A percentile compares a stretch with the other conserved stretches of the same genome.
Conservation (phyloP, 306 rosid species). For the Crataegus laevigata region DNA sequence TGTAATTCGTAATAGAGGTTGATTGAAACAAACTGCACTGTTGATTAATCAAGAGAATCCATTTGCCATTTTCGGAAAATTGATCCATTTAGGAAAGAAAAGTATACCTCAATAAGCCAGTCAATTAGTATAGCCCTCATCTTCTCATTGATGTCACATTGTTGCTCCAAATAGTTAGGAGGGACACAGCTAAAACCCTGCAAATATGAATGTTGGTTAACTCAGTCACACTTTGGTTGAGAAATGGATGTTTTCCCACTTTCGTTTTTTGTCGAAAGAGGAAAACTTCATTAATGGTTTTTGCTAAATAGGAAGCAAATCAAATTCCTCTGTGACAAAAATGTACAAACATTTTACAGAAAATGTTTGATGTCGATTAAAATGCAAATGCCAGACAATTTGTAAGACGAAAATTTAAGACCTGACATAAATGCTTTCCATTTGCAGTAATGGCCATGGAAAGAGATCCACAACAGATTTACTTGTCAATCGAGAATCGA, state of each 20-base stretch:
- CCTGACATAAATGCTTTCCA: not conserved
- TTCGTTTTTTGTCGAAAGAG: not conserved
- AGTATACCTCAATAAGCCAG: constrained; percentile 90
- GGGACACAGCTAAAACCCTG: constrained; percentile 62
- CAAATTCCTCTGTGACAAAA: not conserved
- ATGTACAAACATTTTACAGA: not conserved
- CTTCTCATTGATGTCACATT: constrained; percentile 80
- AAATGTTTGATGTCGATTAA: not conserved
- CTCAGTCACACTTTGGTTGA: constrained; percentile 16
- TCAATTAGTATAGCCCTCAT: constrained; percentile 94
- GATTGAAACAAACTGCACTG: not conserved
- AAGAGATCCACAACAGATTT: not conserved
- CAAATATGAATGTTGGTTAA: constrained; percentile 6
- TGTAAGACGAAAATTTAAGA: not conserved
- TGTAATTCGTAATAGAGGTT: not conserved
- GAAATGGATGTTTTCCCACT: not conserved
- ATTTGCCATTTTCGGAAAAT: constrained; percentile 16
- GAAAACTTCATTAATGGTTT: not conserved
- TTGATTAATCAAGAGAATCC: not conserved
- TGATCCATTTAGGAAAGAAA: constrained; percentile 11
- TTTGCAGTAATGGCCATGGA: not conserved
- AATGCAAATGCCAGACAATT: not conserved
- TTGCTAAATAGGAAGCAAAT: not conserved
- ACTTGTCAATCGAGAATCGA: not conserved
- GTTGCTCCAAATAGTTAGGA: constrained; percentile 60